Evolutionary conservation across 2,329 filamentous ascomycete genomes (phyloP).

Genomic region (Sporothrix curviconia): DNA sequence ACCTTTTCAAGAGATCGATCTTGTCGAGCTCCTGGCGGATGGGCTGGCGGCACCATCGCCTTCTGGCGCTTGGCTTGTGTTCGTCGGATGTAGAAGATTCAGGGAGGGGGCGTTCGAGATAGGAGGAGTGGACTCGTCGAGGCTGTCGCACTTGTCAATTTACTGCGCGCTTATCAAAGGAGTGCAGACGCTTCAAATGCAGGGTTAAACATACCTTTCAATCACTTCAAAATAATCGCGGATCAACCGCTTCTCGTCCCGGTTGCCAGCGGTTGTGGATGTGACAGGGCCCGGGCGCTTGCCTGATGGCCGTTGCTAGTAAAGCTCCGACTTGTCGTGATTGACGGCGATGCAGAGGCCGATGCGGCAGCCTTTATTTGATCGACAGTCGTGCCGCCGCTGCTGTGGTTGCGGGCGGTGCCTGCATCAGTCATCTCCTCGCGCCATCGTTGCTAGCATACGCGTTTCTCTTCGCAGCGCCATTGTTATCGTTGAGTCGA

Average conservation of each 20-base stretch:
- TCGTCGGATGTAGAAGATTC: constrained; percentile 39
- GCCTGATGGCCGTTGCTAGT: constrained; percentile 23
- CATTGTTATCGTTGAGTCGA: constrained; percentile 20
- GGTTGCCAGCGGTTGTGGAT: constrained; percentile 17
- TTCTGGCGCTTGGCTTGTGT: constrained; percentile 57
- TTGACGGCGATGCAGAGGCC: not conserved
- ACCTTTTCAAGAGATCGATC: constrained; percentile 49
- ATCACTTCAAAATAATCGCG: constrained; percentile 38
- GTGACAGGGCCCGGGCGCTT: constrained; percentile 23
- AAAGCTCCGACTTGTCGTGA: constrained; percentile 15
- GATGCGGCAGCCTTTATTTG: not conserved
- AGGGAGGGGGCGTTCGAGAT: constrained; percentile 49
- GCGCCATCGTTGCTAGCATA: constrained; percentile 30
- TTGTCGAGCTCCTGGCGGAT: constrained; percentile 20
- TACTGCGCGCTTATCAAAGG: too few species aligned
- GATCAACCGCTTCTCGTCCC: constrained; percentile 33
- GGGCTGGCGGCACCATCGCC: constrained; percentile 36
- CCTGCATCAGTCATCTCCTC: constrained; percentile 14
- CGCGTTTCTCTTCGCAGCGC: too few species aligned
- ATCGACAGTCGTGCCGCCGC: not conserved
- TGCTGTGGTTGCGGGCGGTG: not conserved
- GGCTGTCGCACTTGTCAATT: constrained; percentile 31
- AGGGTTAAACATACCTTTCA: constrained; percentile 32
- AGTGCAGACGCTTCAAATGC: too few species aligned
- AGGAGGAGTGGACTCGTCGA: constrained; percentile 44